phyloP scores from a whole-genome alignment of 1,139 yeast genomes.

The Sugiyamaella novakii region DNA sequence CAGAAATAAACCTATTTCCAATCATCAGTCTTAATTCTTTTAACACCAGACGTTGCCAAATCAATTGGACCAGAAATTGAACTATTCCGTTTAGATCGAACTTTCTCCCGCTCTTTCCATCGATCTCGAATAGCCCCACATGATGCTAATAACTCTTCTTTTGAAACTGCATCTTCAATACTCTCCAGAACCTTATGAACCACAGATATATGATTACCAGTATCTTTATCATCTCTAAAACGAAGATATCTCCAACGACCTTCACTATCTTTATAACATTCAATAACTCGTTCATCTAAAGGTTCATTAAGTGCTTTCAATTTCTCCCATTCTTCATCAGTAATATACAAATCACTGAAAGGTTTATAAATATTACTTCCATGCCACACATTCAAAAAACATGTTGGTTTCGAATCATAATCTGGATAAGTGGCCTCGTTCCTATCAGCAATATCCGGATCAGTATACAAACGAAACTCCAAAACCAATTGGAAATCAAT shows the following conservation, averaged over 20 bases:
- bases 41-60: slow-evolving; percentile 1
- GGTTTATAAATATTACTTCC: slow-evolving; percentile 64
- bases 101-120: slow-evolving; percentile 52
- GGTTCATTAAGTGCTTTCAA: slow-evolving; percentile 75
- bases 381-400: slow-evolving; percentile 73
- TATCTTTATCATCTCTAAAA: slow-evolving; percentile 88
- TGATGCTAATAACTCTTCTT: slow-evolving; percentile 65
- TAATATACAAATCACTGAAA: slow-evolving; percentile 63
- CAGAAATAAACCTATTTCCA: slow-evolving; percentile 6
- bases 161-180: slow-evolving; percentile 81
- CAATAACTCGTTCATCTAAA: slow-evolving; percentile 86
- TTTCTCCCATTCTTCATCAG: slow-evolving; percentile 79
- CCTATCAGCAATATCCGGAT: slow-evolving; percentile 66
- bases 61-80: slow-evolving; percentile 13
- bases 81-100: slow-evolving; percentile 9
- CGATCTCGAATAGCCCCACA: slow-evolving; percentile 49
- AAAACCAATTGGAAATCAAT: slow-evolving; percentile 80
- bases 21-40: slow-evolving; percentile 16
- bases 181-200: slow-evolving; percentile 81
- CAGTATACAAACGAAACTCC: slow-evolving; percentile 65
- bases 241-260: slow-evolving; percentile 83
- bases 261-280: slow-evolving; percentile 64
- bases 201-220: slow-evolving; percentile 80
- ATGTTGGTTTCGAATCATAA: slow-evolving; percentile 76
- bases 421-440: slow-evolving; percentile 57